Percentiles rank a stretch among this genome's conserved stretches.
Evolutionary conservation across 2,329 filamentous ascomycete species (phyloP).

Genomic region (Calycina marina): DNA sequence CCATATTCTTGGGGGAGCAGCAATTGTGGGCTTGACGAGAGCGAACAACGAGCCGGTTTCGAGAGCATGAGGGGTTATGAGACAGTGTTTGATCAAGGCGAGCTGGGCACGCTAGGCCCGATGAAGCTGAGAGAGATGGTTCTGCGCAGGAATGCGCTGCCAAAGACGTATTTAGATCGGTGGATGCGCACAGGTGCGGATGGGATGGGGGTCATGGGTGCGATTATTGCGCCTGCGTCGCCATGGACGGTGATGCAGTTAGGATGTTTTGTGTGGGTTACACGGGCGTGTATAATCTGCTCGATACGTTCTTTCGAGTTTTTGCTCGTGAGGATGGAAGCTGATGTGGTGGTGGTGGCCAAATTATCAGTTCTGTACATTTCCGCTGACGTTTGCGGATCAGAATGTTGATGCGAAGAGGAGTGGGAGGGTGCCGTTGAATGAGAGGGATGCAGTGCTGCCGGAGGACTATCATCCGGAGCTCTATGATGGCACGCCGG

Average conservation of each 20-base stretch:
- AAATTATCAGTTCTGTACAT: conserved; percentile 24
- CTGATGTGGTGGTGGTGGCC: conserved; percentile 6
- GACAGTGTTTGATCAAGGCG: conserved; percentile 14
- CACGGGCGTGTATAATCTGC: conserved; percentile 20
- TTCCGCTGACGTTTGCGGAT: conserved; percentile 30
- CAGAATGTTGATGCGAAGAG: conserved; percentile 23
- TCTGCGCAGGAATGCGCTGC: conserved; percentile 20
- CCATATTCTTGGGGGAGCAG: conserved; percentile 21
- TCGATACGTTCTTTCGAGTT: conserved; percentile 18
- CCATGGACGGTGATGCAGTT: conserved; percentile 24
- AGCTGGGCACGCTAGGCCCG: conserved; percentile 16
- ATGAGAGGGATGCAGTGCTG: conserved; percentile 15
- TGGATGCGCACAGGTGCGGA: conserved; percentile 22
- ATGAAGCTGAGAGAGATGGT: conserved; percentile 22
- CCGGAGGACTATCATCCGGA: conserved; percentile 21
- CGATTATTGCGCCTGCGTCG: conserved; percentile 21
- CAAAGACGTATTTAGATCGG: conserved; percentile 24
- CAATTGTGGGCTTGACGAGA: conserved; percentile 18
- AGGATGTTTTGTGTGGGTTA: conserved; percentile 20
- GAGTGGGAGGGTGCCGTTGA: conserved; percentile 15
- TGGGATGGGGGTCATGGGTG: conserved; percentile 23
- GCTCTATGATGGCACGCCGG: conserved; percentile 20
- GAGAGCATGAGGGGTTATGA: conserved; percentile 20
- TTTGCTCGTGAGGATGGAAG: neutral
- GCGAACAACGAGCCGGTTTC: conserved; percentile 19